Evolutionary conservation across 129 eudicot genomes (phyloP).

Genomic region (Deinandra increscens): DNA sequence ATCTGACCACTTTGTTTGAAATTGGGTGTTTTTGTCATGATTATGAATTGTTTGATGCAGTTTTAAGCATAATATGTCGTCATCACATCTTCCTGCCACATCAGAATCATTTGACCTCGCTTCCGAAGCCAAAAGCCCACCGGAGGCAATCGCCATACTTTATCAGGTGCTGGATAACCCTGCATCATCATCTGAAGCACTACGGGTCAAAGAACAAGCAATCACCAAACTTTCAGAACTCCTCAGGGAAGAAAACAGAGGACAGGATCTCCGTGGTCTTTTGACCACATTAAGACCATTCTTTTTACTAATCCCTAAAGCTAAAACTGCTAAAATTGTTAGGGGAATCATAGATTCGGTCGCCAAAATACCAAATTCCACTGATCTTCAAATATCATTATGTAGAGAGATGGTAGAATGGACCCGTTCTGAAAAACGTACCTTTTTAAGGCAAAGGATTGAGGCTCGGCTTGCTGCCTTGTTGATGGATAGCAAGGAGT

Average conservation of each 20-base stretch:
- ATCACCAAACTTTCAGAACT: conserved; percentile 41
- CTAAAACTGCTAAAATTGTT: conserved; percentile 60
- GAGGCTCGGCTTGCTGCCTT: conserved; percentile 44
- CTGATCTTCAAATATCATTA: conserved; percentile 54
- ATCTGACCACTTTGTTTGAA: background rate
- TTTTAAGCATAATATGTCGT: conserved; percentile 31
- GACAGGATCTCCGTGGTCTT: conserved; percentile 53
- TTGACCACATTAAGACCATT: conserved; percentile 52
- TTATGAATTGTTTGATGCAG: background rate
- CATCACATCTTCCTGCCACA: conserved; percentile 42
- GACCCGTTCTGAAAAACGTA: conserved; percentile 59
- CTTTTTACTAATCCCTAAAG: conserved; percentile 52
- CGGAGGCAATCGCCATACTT: conserved; percentile 50
- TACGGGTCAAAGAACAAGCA: conserved; percentile 48
- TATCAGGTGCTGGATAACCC: conserved; percentile 47
- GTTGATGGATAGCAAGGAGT: conserved; percentile 49
- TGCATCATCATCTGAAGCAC: conserved; percentile 52
- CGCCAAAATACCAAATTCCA: conserved; percentile 46
- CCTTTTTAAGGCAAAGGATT: conserved; percentile 49
- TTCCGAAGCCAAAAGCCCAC: conserved; percentile 43
- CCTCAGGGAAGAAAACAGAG: conserved; percentile 47
- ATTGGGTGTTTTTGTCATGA: background rate
- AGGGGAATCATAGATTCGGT: conserved; percentile 44
- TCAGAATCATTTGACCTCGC: conserved; percentile 46
- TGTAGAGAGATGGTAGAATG: conserved; percentile 66